Evolutionary conservation across 306 rosid species (phyloP).

Genomic region (Quercus wislizeni): DNA sequence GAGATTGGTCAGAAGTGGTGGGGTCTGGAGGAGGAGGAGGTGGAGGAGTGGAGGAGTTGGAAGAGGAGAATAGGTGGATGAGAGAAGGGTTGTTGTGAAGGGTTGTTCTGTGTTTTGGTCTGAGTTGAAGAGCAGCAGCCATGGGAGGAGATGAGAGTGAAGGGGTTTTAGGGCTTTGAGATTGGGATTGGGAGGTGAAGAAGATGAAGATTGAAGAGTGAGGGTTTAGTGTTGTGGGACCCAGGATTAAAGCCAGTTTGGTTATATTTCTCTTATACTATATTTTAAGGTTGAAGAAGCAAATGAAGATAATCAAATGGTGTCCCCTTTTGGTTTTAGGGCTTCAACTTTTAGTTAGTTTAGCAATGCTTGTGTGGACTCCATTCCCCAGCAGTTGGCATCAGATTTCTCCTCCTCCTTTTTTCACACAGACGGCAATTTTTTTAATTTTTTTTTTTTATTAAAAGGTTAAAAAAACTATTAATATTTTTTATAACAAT

Average conservation of each 20-base stretch:
- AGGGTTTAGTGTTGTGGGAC: constrained; percentile 9
- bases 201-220: background rate
- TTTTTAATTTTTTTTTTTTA: too few relatives aligned
- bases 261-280: too few relatives aligned
- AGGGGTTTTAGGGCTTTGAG: background rate
- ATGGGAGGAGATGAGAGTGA: background rate
- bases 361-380: too few relatives aligned
- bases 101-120: constrained; percentile 20
- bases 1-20: background rate
- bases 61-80: constrained; percentile 25
- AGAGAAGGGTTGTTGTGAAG: constrained; percentile 22
- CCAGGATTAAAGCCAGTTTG: background rate
- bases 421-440: too few relatives aligned
- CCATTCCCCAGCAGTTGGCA: too few relatives aligned
- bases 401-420: too few relatives aligned
- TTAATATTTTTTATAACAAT: too few relatives aligned
- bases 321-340: background rate
- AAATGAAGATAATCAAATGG: background rate
- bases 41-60: constrained; percentile 43
- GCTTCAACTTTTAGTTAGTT: too few relatives aligned
- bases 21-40: constrained; percentile 24
- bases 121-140: constrained; percentile 39
- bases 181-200: background rate
- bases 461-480: too few relatives aligned
- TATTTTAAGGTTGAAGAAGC: too few relatives aligned